phyloP scores from a whole-genome alignment of 352 stramenopile genomes.

The Thraustochytrium sp. region DNA sequence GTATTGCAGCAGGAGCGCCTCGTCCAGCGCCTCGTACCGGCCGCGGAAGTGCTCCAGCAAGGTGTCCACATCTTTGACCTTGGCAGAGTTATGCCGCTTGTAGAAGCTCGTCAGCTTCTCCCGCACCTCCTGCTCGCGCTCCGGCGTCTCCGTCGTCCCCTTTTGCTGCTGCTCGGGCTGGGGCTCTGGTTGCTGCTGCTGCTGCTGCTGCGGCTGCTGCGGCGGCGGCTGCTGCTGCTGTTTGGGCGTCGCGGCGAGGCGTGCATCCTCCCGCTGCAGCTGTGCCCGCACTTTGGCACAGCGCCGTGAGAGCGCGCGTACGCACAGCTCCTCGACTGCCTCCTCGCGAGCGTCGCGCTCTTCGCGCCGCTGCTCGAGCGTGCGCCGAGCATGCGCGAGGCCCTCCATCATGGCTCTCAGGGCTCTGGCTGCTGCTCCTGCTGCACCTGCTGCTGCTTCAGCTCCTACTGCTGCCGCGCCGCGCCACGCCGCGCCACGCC shows the following conservation, averaged over 20 bases:
- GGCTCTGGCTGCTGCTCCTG: too few relatives aligned
- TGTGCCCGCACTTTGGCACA: background rate
- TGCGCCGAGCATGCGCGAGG: background rate
- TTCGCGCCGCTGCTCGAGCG: background rate
- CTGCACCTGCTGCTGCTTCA: too few relatives aligned
- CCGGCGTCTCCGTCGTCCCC: background rate
- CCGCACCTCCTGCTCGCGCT: background rate
- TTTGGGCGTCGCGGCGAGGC: background rate
- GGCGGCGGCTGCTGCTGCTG: background rate
- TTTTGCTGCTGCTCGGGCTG: background rate
- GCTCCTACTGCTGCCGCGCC: too few relatives aligned
- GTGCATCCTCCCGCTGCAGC: background rate
- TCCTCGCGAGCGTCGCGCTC: background rate
- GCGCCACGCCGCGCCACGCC: too few relatives aligned
- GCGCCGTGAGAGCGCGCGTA: background rate
- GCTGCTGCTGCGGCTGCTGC: background rate
- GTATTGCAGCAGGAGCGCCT: conserved; percentile 30
- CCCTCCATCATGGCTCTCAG: conserved; percentile 11
- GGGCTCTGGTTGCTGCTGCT: background rate
- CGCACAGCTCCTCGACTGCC: conserved; percentile 12
- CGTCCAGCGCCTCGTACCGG: background rate
- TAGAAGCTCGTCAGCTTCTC: conserved; percentile 13
- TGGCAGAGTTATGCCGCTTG: background rate
- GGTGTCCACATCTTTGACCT: background rate
- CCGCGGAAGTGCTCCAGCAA: conserved; percentile 24